These are phyloP conservation scores for Hibiscus mutabilis DNA, from an alignment of 345 rosid species.

Conservation along the genomic window DNA sequence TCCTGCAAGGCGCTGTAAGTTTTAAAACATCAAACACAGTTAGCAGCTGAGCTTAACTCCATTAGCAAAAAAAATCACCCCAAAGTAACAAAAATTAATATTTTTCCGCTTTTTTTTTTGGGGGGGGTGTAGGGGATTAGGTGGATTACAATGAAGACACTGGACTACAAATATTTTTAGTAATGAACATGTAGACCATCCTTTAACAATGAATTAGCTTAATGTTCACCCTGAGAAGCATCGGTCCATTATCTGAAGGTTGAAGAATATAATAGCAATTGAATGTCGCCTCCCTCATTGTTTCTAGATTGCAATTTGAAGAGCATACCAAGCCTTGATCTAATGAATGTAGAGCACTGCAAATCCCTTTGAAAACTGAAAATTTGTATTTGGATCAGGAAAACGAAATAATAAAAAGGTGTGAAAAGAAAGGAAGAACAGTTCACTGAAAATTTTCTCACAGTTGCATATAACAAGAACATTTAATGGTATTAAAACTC, in stretches of 20 bases:
- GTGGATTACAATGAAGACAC: neutral
- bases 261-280: slow-evolving; percentile 76
- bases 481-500: neutral
- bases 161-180: neutral
- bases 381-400: slow-evolving; percentile 3
- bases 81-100: neutral
- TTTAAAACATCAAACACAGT: slow-evolving; percentile 13
- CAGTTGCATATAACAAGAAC: neutral
- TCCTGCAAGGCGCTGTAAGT: slow-evolving; percentile 72
- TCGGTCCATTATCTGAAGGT: slow-evolving; percentile 78
- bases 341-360: slow-evolving; percentile 55
- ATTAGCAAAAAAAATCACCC: neutral
- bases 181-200: slow-evolving; percentile 7
- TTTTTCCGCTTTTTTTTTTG: neutral
- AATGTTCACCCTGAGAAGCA: slow-evolving; percentile 77
- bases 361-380: slow-evolving; percentile 78
- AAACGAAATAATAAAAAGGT: neutral
- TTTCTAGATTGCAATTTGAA: slow-evolving; percentile 58
- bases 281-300: slow-evolving; percentile 47
- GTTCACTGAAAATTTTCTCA: neutral
- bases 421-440: neutral
- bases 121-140: neutral
- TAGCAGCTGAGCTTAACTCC: neutral
- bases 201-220: slow-evolving; percentile 6
- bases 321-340: slow-evolving; percentile 79